phyloP scores from a whole-genome alignment of 805 yeast species.

The Candida rishiriensis region DNA sequence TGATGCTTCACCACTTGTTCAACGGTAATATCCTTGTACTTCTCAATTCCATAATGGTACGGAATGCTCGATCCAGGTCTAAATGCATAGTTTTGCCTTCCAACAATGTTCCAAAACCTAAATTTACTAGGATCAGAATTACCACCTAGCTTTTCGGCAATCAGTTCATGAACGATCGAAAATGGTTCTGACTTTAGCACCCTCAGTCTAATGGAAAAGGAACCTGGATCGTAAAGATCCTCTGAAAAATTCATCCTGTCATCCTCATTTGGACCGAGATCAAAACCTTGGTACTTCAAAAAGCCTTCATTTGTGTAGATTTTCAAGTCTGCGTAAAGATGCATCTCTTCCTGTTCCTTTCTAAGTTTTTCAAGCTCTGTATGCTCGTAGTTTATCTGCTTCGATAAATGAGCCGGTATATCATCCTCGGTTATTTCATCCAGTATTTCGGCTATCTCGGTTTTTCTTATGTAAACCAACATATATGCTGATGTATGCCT shows the following conservation, averaged over 20 bases:
- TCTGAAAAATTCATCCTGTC: conserved; percentile 42
- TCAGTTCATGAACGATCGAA: conserved; percentile 42
- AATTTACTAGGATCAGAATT: conserved; percentile 33
- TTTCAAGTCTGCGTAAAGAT: conserved; percentile 53
- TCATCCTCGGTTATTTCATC: conserved; percentile 50
- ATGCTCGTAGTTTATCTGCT: conserved; percentile 59
- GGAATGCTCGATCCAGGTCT: conserved; percentile 51
- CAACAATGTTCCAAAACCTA: conserved; percentile 60
- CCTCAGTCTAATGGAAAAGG: conserved; percentile 46
- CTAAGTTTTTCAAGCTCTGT: conserved; percentile 49
- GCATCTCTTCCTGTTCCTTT: conserved; percentile 69
- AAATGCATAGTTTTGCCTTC: conserved; percentile 65
- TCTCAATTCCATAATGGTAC: conserved; percentile 19
- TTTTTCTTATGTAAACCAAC: conserved; percentile 85
- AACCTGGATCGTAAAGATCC: conserved; percentile 41
- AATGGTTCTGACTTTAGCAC: conserved; percentile 55
- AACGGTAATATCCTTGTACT: conserved; percentile 35
- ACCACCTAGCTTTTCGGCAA: conserved; percentile 40
- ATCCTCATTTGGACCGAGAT: conserved; percentile 61
- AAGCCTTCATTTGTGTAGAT: conserved; percentile 54
- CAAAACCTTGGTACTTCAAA: conserved; percentile 64
- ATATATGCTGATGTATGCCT: conserved; percentile 94
- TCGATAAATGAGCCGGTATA: conserved; percentile 65
- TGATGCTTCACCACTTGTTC: conserved; percentile 45
- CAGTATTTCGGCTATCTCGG: conserved; percentile 52